Conservation (phyloP, 2,329 filamentous ascomycete species). For the Alternaria postmessia region DNA sequence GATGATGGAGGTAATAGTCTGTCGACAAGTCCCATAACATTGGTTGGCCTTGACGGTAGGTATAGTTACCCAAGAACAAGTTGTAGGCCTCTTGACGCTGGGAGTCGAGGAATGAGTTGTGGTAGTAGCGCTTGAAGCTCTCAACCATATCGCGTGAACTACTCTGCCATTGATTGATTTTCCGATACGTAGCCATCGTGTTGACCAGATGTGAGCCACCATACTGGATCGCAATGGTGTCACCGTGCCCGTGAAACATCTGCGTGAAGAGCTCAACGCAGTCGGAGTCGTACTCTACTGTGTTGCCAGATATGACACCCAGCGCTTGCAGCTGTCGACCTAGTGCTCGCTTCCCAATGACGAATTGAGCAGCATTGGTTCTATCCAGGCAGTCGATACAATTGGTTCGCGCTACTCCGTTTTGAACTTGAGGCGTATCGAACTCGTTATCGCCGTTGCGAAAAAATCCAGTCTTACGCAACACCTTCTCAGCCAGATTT, state of each 20-base stretch:
- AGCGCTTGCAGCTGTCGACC: constrained; percentile 92
- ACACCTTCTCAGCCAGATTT: constrained; percentile 84
- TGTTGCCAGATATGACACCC: constrained; percentile 80
- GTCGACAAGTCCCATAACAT: constrained; percentile 97
- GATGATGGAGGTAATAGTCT: constrained; percentile 95
- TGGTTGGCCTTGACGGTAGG: constrained; percentile 83
- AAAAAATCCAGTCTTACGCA: constrained; percentile 90
- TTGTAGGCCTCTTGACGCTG: constrained; percentile 98
- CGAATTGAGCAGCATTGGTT: constrained; percentile 97
- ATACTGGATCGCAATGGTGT: constrained; percentile 97
- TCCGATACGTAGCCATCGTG: constrained; percentile 98
- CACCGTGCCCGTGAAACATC: constrained; percentile 96
- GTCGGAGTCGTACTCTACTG: constrained; percentile 92
- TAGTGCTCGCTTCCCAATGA: constrained; percentile 92
- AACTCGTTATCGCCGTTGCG: constrained; percentile 82
- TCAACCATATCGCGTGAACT: constrained; percentile 99
- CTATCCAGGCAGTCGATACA: constrained; percentile 98
- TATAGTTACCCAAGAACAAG: constrained; percentile 94
- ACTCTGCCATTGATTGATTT: constrained; percentile 98
- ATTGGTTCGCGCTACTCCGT: constrained; percentile 92
- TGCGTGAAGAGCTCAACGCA: constrained; percentile 95
- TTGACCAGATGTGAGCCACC: constrained; percentile 97
- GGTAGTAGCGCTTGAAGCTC: constrained; percentile 98
- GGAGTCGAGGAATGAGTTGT: constrained; percentile 97
- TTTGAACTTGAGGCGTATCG: constrained; percentile 76